Base-by-base conservation (phyloP, 495 filamentous ascomycete species). In the Hypoxylon perforatum region DNA sequence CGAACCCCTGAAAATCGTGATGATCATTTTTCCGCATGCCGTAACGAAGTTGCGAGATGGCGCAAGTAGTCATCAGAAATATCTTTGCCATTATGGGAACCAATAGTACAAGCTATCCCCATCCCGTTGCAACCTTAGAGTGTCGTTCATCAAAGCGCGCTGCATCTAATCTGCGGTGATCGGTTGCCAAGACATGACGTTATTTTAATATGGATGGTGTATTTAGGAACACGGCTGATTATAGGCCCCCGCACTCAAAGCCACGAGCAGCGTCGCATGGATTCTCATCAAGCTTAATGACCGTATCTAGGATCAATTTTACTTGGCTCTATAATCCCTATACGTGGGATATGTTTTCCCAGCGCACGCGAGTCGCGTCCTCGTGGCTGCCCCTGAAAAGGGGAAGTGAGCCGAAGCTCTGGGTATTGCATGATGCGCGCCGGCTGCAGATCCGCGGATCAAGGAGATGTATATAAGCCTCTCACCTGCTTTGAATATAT, bases 171-270 rank as follows among this genome's bases (percentile, higher is more conserved):
- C 57, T 28, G 17, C 46, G 38, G 36, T 48, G 44, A 54, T 41
- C 19, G 19, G 23, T 38, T 51, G 70, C 70, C 70, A 73, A 73
- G 70, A 54, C 56, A 73, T 73, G 67, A 48, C 70, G 70, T 71
- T 70, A 73, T 70, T 73, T 70, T 58, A 57, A 61, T 67, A 61
- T 73, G 30, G 63, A 73, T 73, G 70, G 64, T 73, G 67, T 30
- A 19, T 73, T 67, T 36, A 19, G 44, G 17, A 67, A 41, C 25
- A 44, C 59, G 63, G 53, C 61, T 58, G 59, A 36, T 61, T 63
- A 61, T 60, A 69, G 63, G 70, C 49, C 57, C 70, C 67, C 67
- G 54, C 63, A 62, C 45, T n/a, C n/a, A n/a, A n/a, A n/a, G n/a
- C n/a, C n/a, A n/a, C n/a, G n/a, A 62, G 52, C 52, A 61, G 57